Conservation (phyloP, 2,329 filamentous ascomycete species). For the Fusarium nisikadoi region DNA sequence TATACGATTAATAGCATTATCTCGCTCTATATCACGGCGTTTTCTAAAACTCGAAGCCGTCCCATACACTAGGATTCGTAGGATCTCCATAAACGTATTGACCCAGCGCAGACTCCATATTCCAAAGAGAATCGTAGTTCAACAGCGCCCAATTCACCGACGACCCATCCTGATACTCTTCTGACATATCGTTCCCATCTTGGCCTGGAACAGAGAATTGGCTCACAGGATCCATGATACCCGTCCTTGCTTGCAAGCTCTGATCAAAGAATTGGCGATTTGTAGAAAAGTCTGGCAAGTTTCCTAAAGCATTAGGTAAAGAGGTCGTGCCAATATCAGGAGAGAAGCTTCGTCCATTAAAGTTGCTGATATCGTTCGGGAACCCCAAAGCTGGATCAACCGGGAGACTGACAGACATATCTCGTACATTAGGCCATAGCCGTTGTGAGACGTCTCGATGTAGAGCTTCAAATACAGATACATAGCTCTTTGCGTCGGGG, state of each 20-base stretch:
- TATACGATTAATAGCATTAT: background rate
- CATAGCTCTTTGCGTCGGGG: conserved; percentile 31
- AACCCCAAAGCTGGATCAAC: background rate
- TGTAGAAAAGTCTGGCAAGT: background rate
- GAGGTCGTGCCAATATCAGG: accelerated
- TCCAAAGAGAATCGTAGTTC: conserved; percentile 25
- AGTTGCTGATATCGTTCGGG: accelerated
- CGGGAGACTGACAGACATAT: accelerated
- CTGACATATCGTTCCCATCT: accelerated
- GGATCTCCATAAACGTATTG: conserved; percentile 30
- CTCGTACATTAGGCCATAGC: background rate
- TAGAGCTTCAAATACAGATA: conserved; percentile 33
- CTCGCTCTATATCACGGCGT: background rate
- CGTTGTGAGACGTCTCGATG: conserved; percentile 14
- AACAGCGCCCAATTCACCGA: conserved; percentile 15
- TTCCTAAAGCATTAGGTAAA: background rate
- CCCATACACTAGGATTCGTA: background rate
- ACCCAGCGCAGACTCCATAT: conserved; percentile 25
- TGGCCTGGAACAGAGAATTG: background rate
- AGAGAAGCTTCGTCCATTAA: background rate
- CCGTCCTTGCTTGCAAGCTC: accelerated
- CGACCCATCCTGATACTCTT: conserved; percentile 1
- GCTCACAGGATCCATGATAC: background rate
- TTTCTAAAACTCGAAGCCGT: background rate
- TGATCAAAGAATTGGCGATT: conserved; percentile 2